Evolutionary conservation across 352 stramenopile genomes (phyloP).

Genomic region (Elongisporangium undulatum): DNA sequence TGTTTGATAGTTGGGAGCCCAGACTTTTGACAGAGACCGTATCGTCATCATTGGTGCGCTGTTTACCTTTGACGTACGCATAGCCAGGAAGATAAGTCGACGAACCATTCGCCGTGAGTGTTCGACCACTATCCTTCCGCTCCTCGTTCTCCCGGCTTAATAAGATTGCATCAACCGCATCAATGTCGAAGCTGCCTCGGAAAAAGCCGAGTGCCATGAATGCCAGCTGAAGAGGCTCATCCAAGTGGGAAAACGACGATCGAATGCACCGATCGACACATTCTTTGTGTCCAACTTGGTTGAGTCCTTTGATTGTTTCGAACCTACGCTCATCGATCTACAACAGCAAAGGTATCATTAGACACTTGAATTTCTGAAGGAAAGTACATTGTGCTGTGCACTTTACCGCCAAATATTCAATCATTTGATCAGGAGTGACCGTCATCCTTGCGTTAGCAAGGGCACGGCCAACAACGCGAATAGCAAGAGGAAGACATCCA

Average conservation of each 20-base stretch:
- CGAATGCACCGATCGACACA: conserved; percentile 78
- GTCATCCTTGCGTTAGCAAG: conserved; percentile 73
- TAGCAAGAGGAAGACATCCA: conserved; percentile 74
- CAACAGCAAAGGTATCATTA: conserved; percentile 2
- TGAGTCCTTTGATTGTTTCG: conserved; percentile 69
- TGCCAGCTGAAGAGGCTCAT: conserved; percentile 58
- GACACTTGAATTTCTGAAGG: background rate
- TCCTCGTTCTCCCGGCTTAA: conserved; percentile 19
- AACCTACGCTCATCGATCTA: conserved; percentile 64
- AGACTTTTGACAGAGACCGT: conserved; percentile 48
- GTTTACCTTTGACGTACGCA: conserved; percentile 33
- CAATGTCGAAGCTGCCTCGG: conserved; percentile 66
- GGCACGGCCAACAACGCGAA: conserved; percentile 70
- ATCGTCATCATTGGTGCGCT: conserved; percentile 42
- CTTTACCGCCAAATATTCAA: conserved; percentile 65
- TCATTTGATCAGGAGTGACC: conserved; percentile 74
- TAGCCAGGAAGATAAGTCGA: conserved; percentile 47
- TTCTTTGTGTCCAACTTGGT: conserved; percentile 73
- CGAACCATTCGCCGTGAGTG: background rate
- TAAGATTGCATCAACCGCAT: conserved; percentile 63
- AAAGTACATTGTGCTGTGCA: conserved; percentile 1
- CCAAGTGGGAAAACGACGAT: conserved; percentile 76
- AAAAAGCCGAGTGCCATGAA: conserved; percentile 86
- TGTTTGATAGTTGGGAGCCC: conserved; percentile 56
- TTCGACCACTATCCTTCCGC: background rate